Evolutionary conservation across 176 grass and related monocot species (phyloP).

Genomic region (Raddia distichophylla): DNA sequence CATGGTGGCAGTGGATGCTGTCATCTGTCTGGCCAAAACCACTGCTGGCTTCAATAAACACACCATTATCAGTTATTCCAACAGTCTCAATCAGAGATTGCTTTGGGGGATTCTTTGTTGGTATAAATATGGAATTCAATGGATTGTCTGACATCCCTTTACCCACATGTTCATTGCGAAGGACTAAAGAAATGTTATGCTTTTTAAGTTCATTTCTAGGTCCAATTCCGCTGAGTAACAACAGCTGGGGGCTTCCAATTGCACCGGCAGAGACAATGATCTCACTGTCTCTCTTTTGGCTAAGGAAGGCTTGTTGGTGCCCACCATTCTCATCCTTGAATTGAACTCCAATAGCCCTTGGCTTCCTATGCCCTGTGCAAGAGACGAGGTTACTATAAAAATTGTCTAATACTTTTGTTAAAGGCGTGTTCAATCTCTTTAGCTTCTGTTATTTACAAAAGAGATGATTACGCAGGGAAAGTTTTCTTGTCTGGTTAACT

Average conservation of each 20-base stretch:
- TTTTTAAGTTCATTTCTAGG: constrained; percentile 66
- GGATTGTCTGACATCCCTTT: constrained; percentile 90
- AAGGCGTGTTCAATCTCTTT: constrained; percentile 1
- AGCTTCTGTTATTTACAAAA: background rate
- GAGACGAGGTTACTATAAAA: constrained; percentile 43
- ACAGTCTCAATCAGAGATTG: constrained; percentile 94
- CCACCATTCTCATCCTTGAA: constrained; percentile 82
- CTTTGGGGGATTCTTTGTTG: constrained; percentile 63
- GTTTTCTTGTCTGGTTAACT: background rate
- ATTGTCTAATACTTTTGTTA: background rate
- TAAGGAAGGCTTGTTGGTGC: constrained; percentile 62
- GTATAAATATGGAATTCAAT: constrained; percentile 88
- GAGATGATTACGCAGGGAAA: background rate
- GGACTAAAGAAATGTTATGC: constrained; percentile 60
- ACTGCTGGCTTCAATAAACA: constrained; percentile 96
- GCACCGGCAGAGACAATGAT: constrained; percentile 79
- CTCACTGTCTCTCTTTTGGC: constrained; percentile 46
- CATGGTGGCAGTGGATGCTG: constrained; percentile 89
- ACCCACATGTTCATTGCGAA: constrained; percentile 71
- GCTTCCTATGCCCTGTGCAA: constrained; percentile 54
- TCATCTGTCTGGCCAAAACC: constrained; percentile 81
- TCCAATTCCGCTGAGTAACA: constrained; percentile 87
- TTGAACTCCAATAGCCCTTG: constrained; percentile 69
- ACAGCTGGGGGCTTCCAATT: constrained; percentile 82
- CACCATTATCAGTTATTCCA: constrained; percentile 65